A percentile compares a stretch with the other conserved stretches of the same genome.
phyloP scores from a whole-genome alignment of 164 flowering plant genomes.

The Aristolochia fimbriata region DNA sequence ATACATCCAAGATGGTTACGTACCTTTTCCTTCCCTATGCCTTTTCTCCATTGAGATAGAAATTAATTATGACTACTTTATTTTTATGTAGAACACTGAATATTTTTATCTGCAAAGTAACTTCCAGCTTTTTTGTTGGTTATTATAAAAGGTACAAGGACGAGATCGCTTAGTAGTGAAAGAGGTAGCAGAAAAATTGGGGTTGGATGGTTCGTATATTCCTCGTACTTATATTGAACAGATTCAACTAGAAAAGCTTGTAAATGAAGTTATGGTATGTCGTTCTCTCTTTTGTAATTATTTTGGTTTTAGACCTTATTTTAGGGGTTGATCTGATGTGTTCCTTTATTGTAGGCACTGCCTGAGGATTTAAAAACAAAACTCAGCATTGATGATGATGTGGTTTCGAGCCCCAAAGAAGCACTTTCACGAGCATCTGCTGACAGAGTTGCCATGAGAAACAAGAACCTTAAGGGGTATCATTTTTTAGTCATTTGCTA shows the following conservation, averaged over 20 bases:
- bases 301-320: background rate
- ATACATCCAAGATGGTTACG: too few relatives aligned
- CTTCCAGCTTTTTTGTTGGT: slow-evolving; percentile 3
- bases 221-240: slow-evolving; percentile 97
- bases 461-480: slow-evolving; percentile 54
- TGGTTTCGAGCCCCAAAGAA: slow-evolving; percentile 74
- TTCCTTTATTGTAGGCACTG: slow-evolving; percentile 45
- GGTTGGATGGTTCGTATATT: slow-evolving; percentile 78
- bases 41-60: too few relatives aligned
- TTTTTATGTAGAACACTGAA: too few relatives aligned
- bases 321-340: slow-evolving; percentile 2
- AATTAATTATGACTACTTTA: too few relatives aligned
- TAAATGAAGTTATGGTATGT: slow-evolving; percentile 88
- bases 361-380: slow-evolving; percentile 92
- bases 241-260: slow-evolving; percentile 92
- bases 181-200: slow-evolving; percentile 63
- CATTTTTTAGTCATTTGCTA: background rate
- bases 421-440: slow-evolving; percentile 68
- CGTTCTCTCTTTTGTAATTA: background rate
- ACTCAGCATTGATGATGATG: slow-evolving; percentile 85
- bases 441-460: slow-evolving; percentile 50
- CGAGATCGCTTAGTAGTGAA: slow-evolving; percentile 61
- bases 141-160: slow-evolving; percentile 76
- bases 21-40: too few relatives aligned
- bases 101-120: too few relatives aligned